phyloP scores from a whole-genome alignment of 495 filamentous ascomycete genomes.

The Opeltia flavorubescens region DNA sequence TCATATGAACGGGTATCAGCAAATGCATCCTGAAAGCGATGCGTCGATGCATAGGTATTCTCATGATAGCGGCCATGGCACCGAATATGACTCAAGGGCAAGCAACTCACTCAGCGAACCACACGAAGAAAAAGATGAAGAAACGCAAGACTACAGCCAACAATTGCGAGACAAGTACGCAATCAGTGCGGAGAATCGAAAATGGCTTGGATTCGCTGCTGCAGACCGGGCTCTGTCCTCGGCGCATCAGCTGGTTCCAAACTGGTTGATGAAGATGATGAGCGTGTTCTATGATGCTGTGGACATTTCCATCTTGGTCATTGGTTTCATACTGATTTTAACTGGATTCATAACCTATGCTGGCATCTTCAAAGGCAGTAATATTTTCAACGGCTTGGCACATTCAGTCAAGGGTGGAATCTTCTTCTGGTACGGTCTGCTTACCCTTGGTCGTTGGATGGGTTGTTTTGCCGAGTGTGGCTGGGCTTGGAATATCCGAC shows the following conservation, averaged over 20 bases:
- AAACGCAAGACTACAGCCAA: conserved; percentile 36
- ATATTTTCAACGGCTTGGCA: conserved; percentile 74
- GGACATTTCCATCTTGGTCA: conserved; percentile 46
- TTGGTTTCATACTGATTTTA: conserved; percentile 49
- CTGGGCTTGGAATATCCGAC: conserved; percentile 92
- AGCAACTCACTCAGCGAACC: conserved; percentile 49
- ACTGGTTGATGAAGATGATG: conserved; percentile 42
- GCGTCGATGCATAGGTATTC: conserved; percentile 50
- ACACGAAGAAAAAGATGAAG: conserved; percentile 34
- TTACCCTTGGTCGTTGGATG: conserved; percentile 81
- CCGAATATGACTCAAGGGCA: conserved; percentile 56
- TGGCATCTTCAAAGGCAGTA: conserved; percentile 48
- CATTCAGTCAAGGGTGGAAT: conserved; percentile 97
- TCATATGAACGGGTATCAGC: conserved; percentile 49
- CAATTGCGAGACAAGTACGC: conserved; percentile 34
- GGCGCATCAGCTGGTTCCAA: conserved; percentile 43
- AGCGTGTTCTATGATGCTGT: conserved; percentile 44
- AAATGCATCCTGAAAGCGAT: conserved; percentile 28
- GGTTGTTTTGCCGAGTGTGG: conserved; percentile 84
- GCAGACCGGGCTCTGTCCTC: conserved; percentile 33
- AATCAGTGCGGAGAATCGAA: conserved; percentile 25
- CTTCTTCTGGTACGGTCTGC: conserved; percentile 85
- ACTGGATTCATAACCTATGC: conserved; percentile 55
- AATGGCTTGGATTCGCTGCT: conserved; percentile 30
- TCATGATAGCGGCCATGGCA: conserved; percentile 80